A percentile compares a stretch with the other conserved stretches of the same genome.
These are phyloP conservation scores for Lentithecium fluviatile DNA, from an alignment of 495 filamentous ascomycete genomes.

Conservation along the genomic window DNA sequence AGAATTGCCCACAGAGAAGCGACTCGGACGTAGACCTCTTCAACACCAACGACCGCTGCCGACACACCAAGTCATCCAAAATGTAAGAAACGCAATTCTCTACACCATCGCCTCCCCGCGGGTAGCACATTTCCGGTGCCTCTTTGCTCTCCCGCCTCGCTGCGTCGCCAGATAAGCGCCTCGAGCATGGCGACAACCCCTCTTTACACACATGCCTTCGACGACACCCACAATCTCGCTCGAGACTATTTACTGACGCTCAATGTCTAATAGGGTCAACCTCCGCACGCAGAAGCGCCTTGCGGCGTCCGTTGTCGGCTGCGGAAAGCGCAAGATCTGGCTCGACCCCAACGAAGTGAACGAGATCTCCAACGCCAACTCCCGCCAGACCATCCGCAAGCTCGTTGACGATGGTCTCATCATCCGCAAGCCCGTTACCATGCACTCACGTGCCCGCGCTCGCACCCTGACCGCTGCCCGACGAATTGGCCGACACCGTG, in stretches of 20 bases:
- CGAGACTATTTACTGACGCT: slow-evolving; percentile 19
- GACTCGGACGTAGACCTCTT: background rate
- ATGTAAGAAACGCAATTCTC: slow-evolving; percentile 50
- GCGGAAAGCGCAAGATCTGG: slow-evolving; percentile 99
- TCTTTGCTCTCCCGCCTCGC: slow-evolving; percentile 1
- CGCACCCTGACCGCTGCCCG: slow-evolving; percentile 86
- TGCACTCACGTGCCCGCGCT: slow-evolving; percentile 96
- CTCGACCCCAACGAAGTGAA: slow-evolving; percentile 98
- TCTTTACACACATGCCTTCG: slow-evolving; percentile 7
- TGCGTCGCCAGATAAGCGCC: background rate
- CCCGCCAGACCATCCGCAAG: slow-evolving; percentile 99
- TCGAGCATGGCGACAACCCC: slow-evolving; percentile 25
- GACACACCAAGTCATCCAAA: slow-evolving; percentile 47
- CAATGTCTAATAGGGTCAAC: slow-evolving; percentile 77
- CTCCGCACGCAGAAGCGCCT: slow-evolving; percentile 99
- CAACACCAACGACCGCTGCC: slow-evolving; percentile 39
- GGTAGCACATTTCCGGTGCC: background rate
- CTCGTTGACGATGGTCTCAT: slow-evolving; percentile 99
- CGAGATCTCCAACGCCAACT: slow-evolving; percentile 99
- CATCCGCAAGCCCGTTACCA: slow-evolving; percentile 99
- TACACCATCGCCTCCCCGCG: background rate
- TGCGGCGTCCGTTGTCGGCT: slow-evolving; percentile 94
- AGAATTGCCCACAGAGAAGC: slow-evolving; percentile 2
- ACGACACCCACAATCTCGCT: slow-evolving; percentile 1
- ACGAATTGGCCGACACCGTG: slow-evolving; percentile 91